Conservation (phyloP, 257 asterid genomes). For the Gentiana straminea region DNA sequence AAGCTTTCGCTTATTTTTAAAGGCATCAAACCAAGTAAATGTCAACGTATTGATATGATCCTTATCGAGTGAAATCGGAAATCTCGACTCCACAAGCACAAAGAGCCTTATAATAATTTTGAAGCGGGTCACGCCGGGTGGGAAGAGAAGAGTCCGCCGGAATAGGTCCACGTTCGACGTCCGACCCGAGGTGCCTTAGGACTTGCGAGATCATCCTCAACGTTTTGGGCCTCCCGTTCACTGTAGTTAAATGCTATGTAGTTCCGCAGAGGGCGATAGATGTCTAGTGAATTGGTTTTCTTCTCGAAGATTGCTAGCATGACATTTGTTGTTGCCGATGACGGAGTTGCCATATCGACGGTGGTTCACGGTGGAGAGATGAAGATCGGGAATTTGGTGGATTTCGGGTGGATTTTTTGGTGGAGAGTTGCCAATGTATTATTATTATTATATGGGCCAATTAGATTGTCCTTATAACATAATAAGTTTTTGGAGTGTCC, state of each 20-base stretch:
- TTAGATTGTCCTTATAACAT: too few relatives aligned
- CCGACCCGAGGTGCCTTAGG: slow-evolving; percentile 66
- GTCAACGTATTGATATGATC: slow-evolving; percentile 72
- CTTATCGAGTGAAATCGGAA: slow-evolving; percentile 80
- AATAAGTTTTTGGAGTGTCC: too few relatives aligned
- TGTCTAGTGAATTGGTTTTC: slow-evolving; percentile 65
- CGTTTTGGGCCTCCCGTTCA: slow-evolving; percentile 82
- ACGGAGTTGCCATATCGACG: slow-evolving; percentile 43
- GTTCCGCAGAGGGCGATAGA: slow-evolving; percentile 84
- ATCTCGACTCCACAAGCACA: slow-evolving; percentile 90
- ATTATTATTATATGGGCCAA: too few relatives aligned
- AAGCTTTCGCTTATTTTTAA: slow-evolving; percentile 56
- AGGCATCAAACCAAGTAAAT: slow-evolving; percentile 92
- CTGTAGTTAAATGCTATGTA: slow-evolving; percentile 69
- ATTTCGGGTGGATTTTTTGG: too few relatives aligned
- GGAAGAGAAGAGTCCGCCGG: slow-evolving; percentile 41
- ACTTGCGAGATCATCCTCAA: slow-evolving; percentile 78
- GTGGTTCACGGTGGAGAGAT: slow-evolving; percentile 14
- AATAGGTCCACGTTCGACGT: slow-evolving; percentile 50
- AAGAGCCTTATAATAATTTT: slow-evolving; percentile 81
- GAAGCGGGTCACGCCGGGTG: slow-evolving; percentile 85
- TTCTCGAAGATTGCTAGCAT: slow-evolving; percentile 88
- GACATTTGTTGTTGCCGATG: slow-evolving; percentile 57
- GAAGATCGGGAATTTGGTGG: neutral
- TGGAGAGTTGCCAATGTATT: too few relatives aligned